phyloP scores from a whole-genome alignment of 768 basidiomycete genomes.

The Amanita muscaria region DNA sequence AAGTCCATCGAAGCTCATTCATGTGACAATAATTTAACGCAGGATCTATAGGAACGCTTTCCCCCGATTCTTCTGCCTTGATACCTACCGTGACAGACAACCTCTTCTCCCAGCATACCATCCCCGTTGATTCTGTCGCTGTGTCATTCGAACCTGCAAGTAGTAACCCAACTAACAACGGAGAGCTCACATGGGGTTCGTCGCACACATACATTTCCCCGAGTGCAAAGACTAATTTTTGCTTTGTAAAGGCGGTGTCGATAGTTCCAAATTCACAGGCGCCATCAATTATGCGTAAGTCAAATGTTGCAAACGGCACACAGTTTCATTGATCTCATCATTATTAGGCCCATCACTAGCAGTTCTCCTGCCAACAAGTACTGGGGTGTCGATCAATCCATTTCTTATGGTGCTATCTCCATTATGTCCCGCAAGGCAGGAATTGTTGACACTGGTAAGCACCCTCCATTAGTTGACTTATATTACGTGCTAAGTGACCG shows the following conservation, averaged over 20 bases:
- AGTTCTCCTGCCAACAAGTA: slow-evolving; percentile 37
- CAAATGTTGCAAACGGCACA: neutral
- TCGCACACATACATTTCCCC: too few species aligned
- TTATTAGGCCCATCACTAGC: slow-evolving; percentile 34
- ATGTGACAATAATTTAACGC: neutral
- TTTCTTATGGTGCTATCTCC: slow-evolving; percentile 38
- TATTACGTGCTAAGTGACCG: neutral
- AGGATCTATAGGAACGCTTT: slow-evolving; percentile 23
- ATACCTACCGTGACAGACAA: slow-evolving; percentile 56
- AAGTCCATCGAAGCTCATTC: slow-evolving; percentile 1
- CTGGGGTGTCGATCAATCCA: slow-evolving; percentile 56
- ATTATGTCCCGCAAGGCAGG: slow-evolving; percentile 42
- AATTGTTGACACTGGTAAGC: slow-evolving; percentile 49
- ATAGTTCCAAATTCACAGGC: slow-evolving; percentile 36
- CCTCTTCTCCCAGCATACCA: slow-evolving; percentile 31
- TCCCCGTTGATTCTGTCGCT: slow-evolving; percentile 32
- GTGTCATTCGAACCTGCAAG: slow-evolving; percentile 46
- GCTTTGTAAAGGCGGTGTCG: slow-evolving; percentile 35
- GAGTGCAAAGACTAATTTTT: too few species aligned
- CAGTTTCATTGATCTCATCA: neutral
- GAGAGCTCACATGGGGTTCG: slow-evolving; percentile 47
- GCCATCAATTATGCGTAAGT: slow-evolving; percentile 33
- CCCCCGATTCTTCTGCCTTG: slow-evolving; percentile 16
- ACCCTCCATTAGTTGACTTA: neutral
- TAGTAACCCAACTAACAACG: slow-evolving; percentile 27